Evolutionary conservation across 1,284 basidiomycete genomes (phyloP), one percentile per base, ranked within the genome.

Genomic region (Cutaneotrichosporon cutaneum): DNA sequence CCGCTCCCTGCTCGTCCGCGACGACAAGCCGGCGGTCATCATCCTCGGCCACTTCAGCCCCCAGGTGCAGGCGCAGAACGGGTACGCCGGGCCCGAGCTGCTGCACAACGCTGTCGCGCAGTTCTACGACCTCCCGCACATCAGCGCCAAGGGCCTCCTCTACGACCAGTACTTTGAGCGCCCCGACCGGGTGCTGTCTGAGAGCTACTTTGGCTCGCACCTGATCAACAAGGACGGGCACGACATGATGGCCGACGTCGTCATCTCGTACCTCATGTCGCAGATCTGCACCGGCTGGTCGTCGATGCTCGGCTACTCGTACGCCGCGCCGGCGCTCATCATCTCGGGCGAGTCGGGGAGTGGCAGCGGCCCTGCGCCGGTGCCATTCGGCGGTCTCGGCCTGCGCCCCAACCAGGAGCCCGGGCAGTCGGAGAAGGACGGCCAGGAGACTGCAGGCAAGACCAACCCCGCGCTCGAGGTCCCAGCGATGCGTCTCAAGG

Each of bases 81-180:
- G 92, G 1, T 94, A 90, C 73, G 86, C 86, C 6, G 92, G 94
- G 2, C 89, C 92, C 1, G 93, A 95, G 72, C 86, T 91, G 69
- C 86, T 87, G 82, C 94, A 97, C 77, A 88, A 84, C 67, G 82
- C 89, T 57, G 92, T 96, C 4, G 90, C 94, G 0, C 92, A 94
- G 74, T 96, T 93, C 81, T 97, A 97, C 81, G 94, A 97, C 74
- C 85, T 96, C 32, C 92, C 94, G 0, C 90, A 96, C 76, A 82
- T 97, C 71, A 86, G 88, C 76, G 85, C 86, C 63, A 94, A 94
- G 80, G 85, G 91, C 11, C 77, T 90, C 39, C 78, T 94, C 4
- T 94, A 92, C 80, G 85, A 88, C 30, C 83, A 87, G 55, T 95
- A 93, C 80, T 87, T 96, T 77, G 77, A 82, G 44, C 85, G 89